These are phyloP conservation scores for Pyrrhoderma lamaoense DNA, from an alignment of 1,284 basidiomycete genomes.

Conservation along the genomic window DNA sequence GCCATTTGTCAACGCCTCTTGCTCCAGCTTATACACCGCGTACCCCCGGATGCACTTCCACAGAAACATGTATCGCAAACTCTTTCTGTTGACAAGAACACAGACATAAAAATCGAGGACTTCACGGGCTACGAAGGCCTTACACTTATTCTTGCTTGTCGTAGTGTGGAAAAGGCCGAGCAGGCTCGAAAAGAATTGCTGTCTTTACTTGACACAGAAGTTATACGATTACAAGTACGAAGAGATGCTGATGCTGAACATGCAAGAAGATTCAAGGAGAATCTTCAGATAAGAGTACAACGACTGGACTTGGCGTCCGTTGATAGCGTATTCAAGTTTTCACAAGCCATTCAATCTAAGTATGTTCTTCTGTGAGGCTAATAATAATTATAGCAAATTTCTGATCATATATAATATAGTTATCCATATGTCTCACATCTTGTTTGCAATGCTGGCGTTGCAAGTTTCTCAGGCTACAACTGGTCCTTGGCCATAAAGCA, in stretches of 20 bases:
- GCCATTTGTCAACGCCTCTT: constrained; percentile 81
- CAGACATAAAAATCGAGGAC: constrained; percentile 2
- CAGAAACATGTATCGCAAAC: constrained; percentile 25
- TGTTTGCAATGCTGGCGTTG: constrained; percentile 78
- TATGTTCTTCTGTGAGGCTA: constrained; percentile 32
- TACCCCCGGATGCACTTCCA: constrained; percentile 44
- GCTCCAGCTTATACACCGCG: constrained; percentile 50
- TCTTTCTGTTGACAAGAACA: not conserved
- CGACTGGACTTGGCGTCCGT: constrained; percentile 60
- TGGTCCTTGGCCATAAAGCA: constrained; percentile 47
- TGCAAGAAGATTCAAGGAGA: constrained; percentile 52
- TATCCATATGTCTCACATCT: constrained; percentile 80
- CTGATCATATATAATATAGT: constrained; percentile 32
- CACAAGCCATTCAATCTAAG: constrained; percentile 47
- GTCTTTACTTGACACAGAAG: constrained; percentile 45
- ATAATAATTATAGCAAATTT: no score
- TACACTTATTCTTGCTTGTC: constrained; percentile 80
- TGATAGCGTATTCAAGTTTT: constrained; percentile 59
- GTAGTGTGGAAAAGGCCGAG: constrained; percentile 58
- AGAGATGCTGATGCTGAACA: constrained; percentile 19
- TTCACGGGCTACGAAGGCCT: constrained; percentile 37
- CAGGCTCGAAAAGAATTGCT: constrained; percentile 51
- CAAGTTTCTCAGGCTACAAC: constrained; percentile 53
- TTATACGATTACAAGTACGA: constrained; percentile 30
- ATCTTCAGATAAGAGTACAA: constrained; percentile 56